phyloP scores from a whole-genome alignment of 1,284 basidiomycete genomes.

The Cutaneotrichosporon sp. region DNA sequence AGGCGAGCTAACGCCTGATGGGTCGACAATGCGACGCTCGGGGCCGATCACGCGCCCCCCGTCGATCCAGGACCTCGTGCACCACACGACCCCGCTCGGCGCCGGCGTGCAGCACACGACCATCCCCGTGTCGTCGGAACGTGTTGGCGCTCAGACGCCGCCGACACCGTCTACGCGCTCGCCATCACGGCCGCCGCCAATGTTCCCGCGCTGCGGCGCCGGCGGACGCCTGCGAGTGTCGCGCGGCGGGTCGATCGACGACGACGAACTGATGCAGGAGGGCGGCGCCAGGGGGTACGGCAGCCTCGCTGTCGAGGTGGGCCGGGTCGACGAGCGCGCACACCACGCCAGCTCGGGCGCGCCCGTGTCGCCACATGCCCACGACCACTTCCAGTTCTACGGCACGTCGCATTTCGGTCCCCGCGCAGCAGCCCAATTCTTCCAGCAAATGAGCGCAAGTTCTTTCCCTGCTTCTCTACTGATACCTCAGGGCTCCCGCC shows the following conservation, averaged over 20 bases:
- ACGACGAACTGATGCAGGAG: constrained; percentile 24
- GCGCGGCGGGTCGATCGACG: constrained; percentile 9
- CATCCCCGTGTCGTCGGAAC: constrained; percentile 11
- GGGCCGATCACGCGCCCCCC: not conserved
- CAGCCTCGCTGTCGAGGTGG: constrained; percentile 17
- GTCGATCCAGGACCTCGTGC: not conserved
- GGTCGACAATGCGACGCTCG: no score
- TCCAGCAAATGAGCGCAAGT: constrained; percentile 16
- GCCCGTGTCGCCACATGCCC: no score
- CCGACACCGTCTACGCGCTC: not conserved
- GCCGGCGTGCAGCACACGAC: no score
- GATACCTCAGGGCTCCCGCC: constrained; percentile 2
- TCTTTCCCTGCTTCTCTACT: not conserved
- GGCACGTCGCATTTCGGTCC: constrained; percentile 32
- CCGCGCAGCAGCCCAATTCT: constrained; percentile 21
- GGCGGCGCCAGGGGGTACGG: constrained; percentile 23
- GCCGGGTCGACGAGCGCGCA: constrained; percentile 15
- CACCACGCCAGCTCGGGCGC: not conserved
- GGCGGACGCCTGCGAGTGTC: not conserved
- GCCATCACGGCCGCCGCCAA: not conserved
- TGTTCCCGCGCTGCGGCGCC: no score
- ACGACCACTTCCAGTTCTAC: constrained; percentile 26
- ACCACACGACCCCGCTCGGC: not conserved
- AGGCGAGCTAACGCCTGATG: not conserved
- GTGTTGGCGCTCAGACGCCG: constrained; percentile 7